Conservation (phyloP, 2,329 filamentous ascomycete species). For the Cladophialophora immunda region DNA sequence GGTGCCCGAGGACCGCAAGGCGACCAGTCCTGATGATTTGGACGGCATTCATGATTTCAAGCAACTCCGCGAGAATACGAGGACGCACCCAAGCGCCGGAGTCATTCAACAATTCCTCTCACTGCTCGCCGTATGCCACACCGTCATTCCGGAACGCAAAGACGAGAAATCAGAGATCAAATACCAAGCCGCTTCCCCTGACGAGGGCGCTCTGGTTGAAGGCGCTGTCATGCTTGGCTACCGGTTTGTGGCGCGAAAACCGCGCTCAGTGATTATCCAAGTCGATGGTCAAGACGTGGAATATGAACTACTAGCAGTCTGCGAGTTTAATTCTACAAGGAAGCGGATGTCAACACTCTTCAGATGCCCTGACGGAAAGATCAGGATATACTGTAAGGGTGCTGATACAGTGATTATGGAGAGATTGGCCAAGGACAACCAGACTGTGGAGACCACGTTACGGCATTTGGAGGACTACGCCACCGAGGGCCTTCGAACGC, state of each 20-base stretch:
- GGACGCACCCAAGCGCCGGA: constrained; percentile 65
- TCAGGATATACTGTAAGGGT: constrained; percentile 93
- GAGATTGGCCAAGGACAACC: constrained; percentile 82
- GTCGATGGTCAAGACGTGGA: constrained; percentile 76
- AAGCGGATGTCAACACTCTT: constrained; percentile 99
- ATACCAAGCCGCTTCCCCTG: constrained; percentile 96
- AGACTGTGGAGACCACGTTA: constrained; percentile 86
- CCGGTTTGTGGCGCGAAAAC: constrained; percentile 88
- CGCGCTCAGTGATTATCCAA: constrained; percentile 83
- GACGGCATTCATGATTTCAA: constrained; percentile 87
- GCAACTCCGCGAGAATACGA: constrained; percentile 73
- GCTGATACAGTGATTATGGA: constrained; percentile 98
- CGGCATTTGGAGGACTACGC: constrained; percentile 98
- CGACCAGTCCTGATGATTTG: constrained; percentile 75
- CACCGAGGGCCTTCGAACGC: constrained; percentile 90
- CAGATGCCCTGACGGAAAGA: constrained; percentile 93
- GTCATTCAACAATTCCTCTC: constrained; percentile 84
- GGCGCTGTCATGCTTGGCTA: constrained; percentile 88
- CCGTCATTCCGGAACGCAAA: constrained; percentile 90
- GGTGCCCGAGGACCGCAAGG: constrained; percentile 86
- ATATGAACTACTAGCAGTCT: constrained; percentile 94
- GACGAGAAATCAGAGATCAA: constrained; percentile 87
- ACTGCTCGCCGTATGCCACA: constrained; percentile 90
- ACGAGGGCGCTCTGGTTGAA: constrained; percentile 95
- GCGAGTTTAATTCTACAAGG: constrained; percentile 96